Evolutionary conservation across 805 yeast genomes (phyloP).

Genomic region (Kuraishia piskuri): DNA sequence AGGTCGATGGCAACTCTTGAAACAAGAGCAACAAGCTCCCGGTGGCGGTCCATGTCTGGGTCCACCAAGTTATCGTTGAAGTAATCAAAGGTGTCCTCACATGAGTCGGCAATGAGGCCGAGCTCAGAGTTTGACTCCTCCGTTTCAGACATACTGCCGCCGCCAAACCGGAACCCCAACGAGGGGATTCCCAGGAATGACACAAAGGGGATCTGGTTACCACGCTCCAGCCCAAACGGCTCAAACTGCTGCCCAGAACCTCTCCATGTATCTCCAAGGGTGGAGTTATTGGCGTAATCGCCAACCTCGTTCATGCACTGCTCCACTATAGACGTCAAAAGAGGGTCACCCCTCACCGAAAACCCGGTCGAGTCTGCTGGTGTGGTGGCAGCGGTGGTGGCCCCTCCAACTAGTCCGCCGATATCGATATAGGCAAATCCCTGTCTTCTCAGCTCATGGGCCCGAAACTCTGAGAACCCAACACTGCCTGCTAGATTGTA

Average conservation of each 20-base stretch:
- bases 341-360: slow-evolving; percentile 46
- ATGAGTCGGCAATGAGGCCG: slow-evolving; percentile 24
- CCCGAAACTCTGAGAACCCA: slow-evolving; percentile 57
- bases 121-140: too few relatives aligned
- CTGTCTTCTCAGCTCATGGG: slow-evolving; percentile 45
- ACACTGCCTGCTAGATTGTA: slow-evolving; percentile 82
- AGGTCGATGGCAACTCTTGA: slow-evolving; percentile 45
- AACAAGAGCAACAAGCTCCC: slow-evolving; percentile 45
- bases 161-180: slow-evolving; percentile 45
- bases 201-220: slow-evolving; percentile 65
- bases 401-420: slow-evolving; percentile 51
- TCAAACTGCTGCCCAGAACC: slow-evolving; percentile 4
- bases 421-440: slow-evolving; percentile 70
- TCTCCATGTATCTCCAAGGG: slow-evolving; percentile 12
- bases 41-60: slow-evolving; percentile 45
- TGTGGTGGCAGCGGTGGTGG: slow-evolving; percentile 27
- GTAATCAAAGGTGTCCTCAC: slow-evolving; percentile 56
- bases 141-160: slow-evolving; percentile 31
- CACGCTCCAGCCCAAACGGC: slow-evolving; percentile 25
- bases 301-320: slow-evolving; percentile 26
- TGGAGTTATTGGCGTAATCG: slow-evolving; percentile 15
- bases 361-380: background rate
- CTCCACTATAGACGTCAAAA: slow-evolving; percentile 40
- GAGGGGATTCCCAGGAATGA: slow-evolving; percentile 62
- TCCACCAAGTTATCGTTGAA: slow-evolving; percentile 42